Conservation (phyloP, 2,329 filamentous ascomycete genomes). For the Alternaria incomplexa region DNA sequence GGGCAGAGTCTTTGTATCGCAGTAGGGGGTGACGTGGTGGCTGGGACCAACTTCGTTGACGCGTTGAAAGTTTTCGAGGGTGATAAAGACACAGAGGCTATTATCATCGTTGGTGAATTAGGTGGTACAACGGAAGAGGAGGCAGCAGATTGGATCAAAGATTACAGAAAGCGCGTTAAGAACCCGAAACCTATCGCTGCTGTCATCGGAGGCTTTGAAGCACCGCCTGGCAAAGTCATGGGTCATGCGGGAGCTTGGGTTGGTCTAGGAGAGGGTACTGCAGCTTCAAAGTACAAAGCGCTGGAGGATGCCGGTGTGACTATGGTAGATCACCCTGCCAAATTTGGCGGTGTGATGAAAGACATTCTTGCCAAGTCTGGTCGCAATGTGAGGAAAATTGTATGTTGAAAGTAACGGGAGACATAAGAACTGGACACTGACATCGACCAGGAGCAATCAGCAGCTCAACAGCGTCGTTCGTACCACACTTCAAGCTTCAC, state of each 20-base stretch:
- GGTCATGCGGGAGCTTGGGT: constrained; percentile 80
- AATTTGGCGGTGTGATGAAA: constrained; percentile 73
- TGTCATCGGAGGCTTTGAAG: constrained; percentile 70
- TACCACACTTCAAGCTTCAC: constrained; percentile 48
- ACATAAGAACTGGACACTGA: background rate
- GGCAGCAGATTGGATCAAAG: constrained; percentile 74
- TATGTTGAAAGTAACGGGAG: constrained; percentile 18
- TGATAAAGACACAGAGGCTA: constrained; percentile 72
- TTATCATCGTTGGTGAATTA: constrained; percentile 75
- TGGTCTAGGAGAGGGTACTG: constrained; percentile 68
- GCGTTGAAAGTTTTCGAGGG: constrained; percentile 69
- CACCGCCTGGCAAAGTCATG: constrained; percentile 72
- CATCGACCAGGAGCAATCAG: constrained; percentile 38
- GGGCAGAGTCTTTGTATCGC: constrained; percentile 80
- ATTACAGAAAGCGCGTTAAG: constrained; percentile 63
- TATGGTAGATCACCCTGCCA: constrained; percentile 77
- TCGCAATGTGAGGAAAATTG: constrained; percentile 49
- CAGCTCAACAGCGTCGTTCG: constrained; percentile 56
- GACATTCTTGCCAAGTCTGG: constrained; percentile 59
- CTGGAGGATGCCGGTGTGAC: constrained; percentile 70
- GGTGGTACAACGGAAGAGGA: constrained; percentile 73
- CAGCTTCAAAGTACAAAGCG: constrained; percentile 69
- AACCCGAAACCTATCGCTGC: constrained; percentile 78
- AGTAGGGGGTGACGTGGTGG: constrained; percentile 77
- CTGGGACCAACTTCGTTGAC: constrained; percentile 77